Evolutionary conservation across 148 eudicot species (phyloP).

Genomic region (Silene conica): DNA sequence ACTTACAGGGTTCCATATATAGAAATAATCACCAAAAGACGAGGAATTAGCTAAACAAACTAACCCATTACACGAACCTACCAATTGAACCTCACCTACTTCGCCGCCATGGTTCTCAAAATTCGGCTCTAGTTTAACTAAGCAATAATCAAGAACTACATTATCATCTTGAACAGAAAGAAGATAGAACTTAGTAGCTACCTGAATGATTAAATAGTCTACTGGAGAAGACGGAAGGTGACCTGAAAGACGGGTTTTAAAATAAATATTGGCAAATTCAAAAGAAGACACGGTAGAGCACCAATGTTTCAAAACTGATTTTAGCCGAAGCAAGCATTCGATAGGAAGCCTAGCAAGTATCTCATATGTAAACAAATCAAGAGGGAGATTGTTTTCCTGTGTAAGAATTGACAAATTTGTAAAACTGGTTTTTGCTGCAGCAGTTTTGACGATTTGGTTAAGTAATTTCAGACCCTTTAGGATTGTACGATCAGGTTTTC

Average conservation of each 20-base stretch:
- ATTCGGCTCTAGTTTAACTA: no score
- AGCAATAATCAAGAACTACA: no score
- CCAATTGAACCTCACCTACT: no score
- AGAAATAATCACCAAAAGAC: no score
- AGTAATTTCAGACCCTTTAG: slow-evolving; percentile 23
- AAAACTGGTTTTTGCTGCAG: neutral
- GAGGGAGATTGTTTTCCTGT: no score
- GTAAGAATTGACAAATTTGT: neutral
- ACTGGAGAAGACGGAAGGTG: neutral
- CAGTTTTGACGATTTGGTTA: neutral
- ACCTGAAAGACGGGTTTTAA: neutral
- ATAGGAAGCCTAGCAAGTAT: no score
- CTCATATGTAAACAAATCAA: no score
- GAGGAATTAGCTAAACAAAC: no score
- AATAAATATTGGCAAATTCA: slow-evolving; percentile 11
- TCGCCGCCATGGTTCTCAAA: no score
- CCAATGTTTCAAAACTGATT: slow-evolving; percentile 21
- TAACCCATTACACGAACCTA: no score
- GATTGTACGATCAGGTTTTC: slow-evolving; percentile 24
- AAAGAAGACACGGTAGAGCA: slow-evolving; percentile 18
- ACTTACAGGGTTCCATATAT: no score
- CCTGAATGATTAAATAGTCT: slow-evolving; percentile 24
- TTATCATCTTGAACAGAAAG: neutral
- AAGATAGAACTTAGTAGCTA: slow-evolving; percentile 19
- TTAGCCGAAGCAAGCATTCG: neutral